A percentile compares a stretch with the other conserved stretches of the same genome.
Evolutionary conservation across 73 alveolate species (phyloP).

Genomic region (Diophrys appendiculata): DNA sequence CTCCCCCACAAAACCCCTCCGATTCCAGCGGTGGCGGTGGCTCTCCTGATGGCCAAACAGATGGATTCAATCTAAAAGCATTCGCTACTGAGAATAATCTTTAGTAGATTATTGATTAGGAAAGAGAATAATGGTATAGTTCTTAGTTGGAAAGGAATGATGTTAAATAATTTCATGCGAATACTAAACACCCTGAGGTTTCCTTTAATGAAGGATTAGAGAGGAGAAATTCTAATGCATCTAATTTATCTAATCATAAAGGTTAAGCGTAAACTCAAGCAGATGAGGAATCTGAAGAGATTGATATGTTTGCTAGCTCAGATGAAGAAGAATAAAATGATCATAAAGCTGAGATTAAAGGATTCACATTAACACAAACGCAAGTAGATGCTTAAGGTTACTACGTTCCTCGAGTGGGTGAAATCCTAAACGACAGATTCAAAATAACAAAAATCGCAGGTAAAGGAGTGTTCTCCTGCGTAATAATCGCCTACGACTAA

Average conservation of each 20-base stretch:
- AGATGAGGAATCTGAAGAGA: too few relatives aligned
- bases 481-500: constrained; percentile 57
- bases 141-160: background rate
- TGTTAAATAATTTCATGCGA: background rate
- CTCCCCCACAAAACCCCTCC: too few relatives aligned
- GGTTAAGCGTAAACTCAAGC: too few relatives aligned
- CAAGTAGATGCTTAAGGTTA: constrained; percentile 18
- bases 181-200: background rate
- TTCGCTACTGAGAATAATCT: background rate
- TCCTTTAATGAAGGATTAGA: background rate
- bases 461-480: constrained; percentile 76
- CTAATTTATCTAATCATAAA: too few relatives aligned
- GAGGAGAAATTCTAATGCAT: background rate
- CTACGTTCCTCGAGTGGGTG: constrained; percentile 62
- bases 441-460: constrained; percentile 64
- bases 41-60: too few relatives aligned
- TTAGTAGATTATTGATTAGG: constrained; percentile 4
- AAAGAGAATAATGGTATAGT: background rate
- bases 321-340: background rate
- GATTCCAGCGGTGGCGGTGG: too few relatives aligned
- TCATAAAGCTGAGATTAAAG: background rate
- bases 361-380: background rate
- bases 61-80: too few relatives aligned
- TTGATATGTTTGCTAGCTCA: background rate
- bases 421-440: constrained; percentile 52